Conservation (phyloP, 108 stramenopile genomes). For the Nitzschia sp. region DNA sequence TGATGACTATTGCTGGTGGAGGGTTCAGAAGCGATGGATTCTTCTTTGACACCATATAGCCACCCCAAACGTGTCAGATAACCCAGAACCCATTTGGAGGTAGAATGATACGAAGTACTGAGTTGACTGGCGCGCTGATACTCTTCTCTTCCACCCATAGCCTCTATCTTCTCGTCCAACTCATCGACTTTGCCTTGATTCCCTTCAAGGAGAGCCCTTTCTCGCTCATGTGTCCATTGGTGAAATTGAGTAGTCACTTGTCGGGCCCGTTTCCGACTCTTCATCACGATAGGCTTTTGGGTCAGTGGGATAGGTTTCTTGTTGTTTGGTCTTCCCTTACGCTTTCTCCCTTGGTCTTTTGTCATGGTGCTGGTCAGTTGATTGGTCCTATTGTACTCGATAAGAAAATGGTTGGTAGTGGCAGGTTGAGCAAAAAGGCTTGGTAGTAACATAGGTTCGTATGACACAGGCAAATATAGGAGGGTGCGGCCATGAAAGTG, state of each 20-base stretch:
- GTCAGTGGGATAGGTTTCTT: constrained; percentile 21
- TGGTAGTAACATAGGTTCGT: too few species aligned
- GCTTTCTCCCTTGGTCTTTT: neutral
- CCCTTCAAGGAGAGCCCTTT: constrained; percentile 42
- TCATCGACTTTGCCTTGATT: constrained; percentile 39
- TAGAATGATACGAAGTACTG: constrained; percentile 81
- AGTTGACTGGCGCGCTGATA: constrained; percentile 88
- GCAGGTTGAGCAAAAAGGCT: too few species aligned
- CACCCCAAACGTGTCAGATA: constrained; percentile 68
- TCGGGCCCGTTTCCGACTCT: constrained; percentile 76
- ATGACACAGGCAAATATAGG: too few species aligned
- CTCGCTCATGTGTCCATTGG: constrained; percentile 64
- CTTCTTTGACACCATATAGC: constrained; percentile 60
- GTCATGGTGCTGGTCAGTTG: neutral
- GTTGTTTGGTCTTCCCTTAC: neutral
- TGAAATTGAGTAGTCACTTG: constrained; percentile 81
- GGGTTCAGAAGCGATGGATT: neutral
- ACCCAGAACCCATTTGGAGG: constrained; percentile 83
- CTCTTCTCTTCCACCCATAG: constrained; percentile 40
- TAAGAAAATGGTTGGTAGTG: too few species aligned
- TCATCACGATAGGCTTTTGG: constrained; percentile 25
- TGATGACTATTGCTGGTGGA: neutral
- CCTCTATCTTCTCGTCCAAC: constrained; percentile 52
- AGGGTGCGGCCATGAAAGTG: too few species aligned
- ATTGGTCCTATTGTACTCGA: too few species aligned